Evolutionary conservation across 495 filamentous ascomycete genomes (phyloP).

Genomic region (Neurospora sp.): DNA sequence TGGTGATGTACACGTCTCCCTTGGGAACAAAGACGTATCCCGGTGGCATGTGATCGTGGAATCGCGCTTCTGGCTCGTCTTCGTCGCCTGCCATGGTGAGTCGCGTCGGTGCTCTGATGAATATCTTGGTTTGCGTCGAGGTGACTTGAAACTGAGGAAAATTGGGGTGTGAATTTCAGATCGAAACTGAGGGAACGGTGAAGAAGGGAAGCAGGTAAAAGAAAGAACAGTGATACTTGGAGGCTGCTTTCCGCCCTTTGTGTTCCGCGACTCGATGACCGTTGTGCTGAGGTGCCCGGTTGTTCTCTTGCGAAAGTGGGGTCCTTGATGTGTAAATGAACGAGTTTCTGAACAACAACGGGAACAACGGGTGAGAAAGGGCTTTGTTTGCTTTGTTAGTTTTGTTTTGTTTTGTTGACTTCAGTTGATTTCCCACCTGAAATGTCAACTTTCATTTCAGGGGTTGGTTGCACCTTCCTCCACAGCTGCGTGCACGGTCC

Average conservation of each 20-base stretch:
- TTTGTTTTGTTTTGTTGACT: neutral
- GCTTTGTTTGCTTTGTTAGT: neutral
- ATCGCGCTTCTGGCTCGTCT: slow-evolving; percentile 11
- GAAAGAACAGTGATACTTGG: neutral
- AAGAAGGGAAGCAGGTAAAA: neutral
- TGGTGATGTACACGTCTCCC: slow-evolving; percentile 29
- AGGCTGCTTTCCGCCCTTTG: neutral
- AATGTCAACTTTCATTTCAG: neutral
- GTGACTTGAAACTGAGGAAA: neutral
- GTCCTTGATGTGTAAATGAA: neutral
- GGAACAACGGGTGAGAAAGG: neutral
- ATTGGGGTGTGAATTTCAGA: neutral
- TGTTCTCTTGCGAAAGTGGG: neutral
- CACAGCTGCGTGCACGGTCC: neutral
- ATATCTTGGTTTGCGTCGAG: neutral
- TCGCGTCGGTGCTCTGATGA: neutral
- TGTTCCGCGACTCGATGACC: neutral
- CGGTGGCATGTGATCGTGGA: slow-evolving; percentile 13
- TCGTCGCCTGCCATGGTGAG: neutral
- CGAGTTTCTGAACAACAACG: neutral
- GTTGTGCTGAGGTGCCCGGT: neutral
- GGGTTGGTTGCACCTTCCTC: neutral
- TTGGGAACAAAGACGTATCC: slow-evolving; percentile 29
- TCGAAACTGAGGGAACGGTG: neutral
- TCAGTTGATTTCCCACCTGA: neutral